Evolutionary conservation across 495 filamentous ascomycete genomes (phyloP), one percentile per base, ranked within the genome.

Genomic region (Aspergillus funiculosus): DNA sequence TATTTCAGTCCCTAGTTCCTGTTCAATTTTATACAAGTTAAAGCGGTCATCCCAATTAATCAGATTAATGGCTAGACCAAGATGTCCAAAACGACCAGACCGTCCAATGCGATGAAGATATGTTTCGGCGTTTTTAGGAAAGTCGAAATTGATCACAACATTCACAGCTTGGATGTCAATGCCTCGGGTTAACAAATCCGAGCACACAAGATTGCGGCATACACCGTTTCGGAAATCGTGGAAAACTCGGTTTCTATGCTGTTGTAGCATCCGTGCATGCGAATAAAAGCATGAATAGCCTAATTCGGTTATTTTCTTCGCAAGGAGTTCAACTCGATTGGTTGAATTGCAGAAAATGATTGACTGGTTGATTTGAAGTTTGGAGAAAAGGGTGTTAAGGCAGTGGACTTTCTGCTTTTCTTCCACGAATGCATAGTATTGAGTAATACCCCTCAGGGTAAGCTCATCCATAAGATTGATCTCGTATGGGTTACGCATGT

Each of bases 321-420:
- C 92, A 14, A 99, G 77, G 13, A 99, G 74, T 64, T 99, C 92
- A 13, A 99, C 92, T 32, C 92, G 89, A 60, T 95, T 96, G 29
- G 92, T 97, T 29, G 94, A 97, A 63, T 99, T 99, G 75, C 92
- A 99, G 72, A 99, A 99, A 58, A 99, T 99, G 71, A 99, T 99
- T 38, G 94, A 97, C 73, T 99, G 92, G 65, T 99, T 99, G 69
- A 99, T 99, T 67, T 97, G 92, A 9, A 99, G 81, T 69, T 95
- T 95, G 41, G 87, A 94, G 75, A 99, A 99, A 29, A 99, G 81
- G 1, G 92, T 99, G 69, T 99, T 99, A 28, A 99, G 72, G 63
- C 92, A 99, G 69, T 97, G 94, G 6, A 99, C 94, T 68, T 99
- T 99, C 63, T 95, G 89, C 70, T 95, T 96, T 70, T 99, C 92